These are phyloP conservation scores for Raphanus raphanistrum DNA, from an alignment of 345 rosid species.

Conservation along the genomic window DNA sequence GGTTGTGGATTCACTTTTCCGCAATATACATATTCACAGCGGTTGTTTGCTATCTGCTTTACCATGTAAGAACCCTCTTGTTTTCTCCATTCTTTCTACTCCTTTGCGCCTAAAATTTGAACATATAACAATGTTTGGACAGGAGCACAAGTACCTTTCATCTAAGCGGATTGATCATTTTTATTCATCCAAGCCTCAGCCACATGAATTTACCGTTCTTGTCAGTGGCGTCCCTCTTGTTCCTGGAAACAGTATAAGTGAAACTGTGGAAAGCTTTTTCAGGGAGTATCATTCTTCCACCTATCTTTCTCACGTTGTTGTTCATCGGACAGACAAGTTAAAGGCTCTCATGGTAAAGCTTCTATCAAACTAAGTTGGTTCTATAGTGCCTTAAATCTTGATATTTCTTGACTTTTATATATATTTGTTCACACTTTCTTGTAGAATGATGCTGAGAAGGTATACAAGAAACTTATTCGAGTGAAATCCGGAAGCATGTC, in stretches of 20 bases:
- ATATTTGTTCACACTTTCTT: not conserved
- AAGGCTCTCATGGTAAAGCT: conserved; percentile 62
- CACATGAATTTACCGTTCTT: conserved; percentile 71
- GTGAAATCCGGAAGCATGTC: conserved; percentile 47
- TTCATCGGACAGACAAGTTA: conserved; percentile 65
- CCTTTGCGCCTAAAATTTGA: conserved; percentile 4
- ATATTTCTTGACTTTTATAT: conserved; percentile 5
- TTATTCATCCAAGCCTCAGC: conserved; percentile 72
- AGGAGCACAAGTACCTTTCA: conserved; percentile 72
- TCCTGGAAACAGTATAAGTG: conserved; percentile 53
- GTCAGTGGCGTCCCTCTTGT: conserved; percentile 69
- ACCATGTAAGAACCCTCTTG: conserved; percentile 55
- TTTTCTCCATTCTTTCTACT: conserved; percentile 15
- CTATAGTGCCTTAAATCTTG: not conserved
- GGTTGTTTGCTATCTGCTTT: conserved; percentile 86
- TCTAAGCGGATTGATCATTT: conserved; percentile 60
- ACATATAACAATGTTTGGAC: conserved; percentile 14
- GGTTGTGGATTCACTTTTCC: conserved; percentile 95
- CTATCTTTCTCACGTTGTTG: conserved; percentile 71
- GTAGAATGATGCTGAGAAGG: conserved; percentile 70
- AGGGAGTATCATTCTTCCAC: conserved; percentile 73
- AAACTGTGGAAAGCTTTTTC: conserved; percentile 74
- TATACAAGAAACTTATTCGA: conserved; percentile 54
- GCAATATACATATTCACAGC: conserved; percentile 85
- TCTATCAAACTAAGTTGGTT: not conserved